A percentile compares a stretch with the other conserved stretches of the same genome.
Conservation (phyloP, 768 basidiomycete species). For the Epithele typhae region DNA sequence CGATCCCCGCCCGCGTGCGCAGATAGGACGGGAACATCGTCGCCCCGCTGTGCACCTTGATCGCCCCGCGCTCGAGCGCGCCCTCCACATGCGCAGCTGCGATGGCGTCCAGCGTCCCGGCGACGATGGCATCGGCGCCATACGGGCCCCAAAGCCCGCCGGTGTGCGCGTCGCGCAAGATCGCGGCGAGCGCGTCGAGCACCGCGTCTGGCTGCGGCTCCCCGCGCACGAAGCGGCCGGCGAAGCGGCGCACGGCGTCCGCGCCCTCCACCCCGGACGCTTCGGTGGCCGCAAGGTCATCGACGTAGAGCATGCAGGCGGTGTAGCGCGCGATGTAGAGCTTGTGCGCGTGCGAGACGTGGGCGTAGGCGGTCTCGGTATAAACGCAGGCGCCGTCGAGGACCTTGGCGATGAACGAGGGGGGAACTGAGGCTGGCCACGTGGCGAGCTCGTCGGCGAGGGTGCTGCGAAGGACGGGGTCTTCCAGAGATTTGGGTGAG, state of each 20-base stretch:
- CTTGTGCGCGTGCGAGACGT: conserved; percentile 4
- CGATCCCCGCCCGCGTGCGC: conserved; percentile 27
- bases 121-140: conserved; percentile 21
- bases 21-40: conserved; percentile 27
- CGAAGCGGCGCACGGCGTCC: conserved; percentile 30
- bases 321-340: conserved; percentile 38
- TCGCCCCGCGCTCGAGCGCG: conserved; percentile 24
- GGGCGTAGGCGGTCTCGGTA: conserved; percentile 6
- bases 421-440: background rate
- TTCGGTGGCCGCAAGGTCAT: conserved; percentile 39
- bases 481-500: background rate
- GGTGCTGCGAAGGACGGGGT: background rate
- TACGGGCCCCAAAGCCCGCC: conserved; percentile 25
- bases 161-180: conserved; percentile 26
- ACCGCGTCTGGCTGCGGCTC: conserved; percentile 27
- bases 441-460: background rate
- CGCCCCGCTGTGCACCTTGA: conserved; percentile 18
- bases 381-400: conserved; percentile 2
- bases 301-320: conserved; percentile 30
- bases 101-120: conserved; percentile 33
- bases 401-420: background rate
- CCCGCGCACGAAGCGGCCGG: conserved; percentile 25
- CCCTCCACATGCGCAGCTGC: conserved; percentile 31
- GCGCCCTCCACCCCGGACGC: conserved; percentile 25
- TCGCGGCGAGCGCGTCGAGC: conserved; percentile 30